Conservation (phyloP, 768 basidiomycete genomes). For the Phylloporus arenicola region DNA sequence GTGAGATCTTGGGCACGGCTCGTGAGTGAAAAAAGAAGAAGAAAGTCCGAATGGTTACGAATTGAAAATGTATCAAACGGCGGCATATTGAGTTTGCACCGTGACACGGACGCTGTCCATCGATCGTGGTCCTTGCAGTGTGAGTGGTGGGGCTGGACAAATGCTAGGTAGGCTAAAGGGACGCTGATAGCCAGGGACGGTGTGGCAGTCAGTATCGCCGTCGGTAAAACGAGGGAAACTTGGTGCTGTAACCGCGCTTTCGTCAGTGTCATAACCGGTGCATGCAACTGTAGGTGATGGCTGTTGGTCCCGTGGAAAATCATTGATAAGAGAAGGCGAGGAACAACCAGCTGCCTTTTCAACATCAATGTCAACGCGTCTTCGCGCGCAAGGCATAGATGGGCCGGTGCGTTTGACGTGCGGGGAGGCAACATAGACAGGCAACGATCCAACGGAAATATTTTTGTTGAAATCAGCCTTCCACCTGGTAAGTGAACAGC, state of each 20-base stretch:
- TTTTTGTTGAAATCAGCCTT: conserved; percentile 3
- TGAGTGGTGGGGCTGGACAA: too few relatives aligned
- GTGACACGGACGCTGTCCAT: conserved; percentile 7
- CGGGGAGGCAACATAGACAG: conserved; percentile 8
- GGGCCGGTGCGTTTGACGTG: conserved; percentile 1
- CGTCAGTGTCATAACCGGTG: too few relatives aligned
- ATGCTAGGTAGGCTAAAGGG: too few relatives aligned
- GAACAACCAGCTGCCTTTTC: conserved; percentile 12
- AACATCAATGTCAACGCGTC: conserved; percentile 4
- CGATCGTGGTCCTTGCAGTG: background rate
- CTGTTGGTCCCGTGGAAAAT: conserved; percentile 1
- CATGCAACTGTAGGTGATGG: too few relatives aligned
- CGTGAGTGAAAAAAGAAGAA: background rate
- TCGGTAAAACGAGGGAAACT: too few relatives aligned
- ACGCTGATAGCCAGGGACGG: too few relatives aligned
- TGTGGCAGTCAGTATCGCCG: too few relatives aligned
- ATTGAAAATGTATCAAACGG: conserved; percentile 3
- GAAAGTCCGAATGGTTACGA: background rate
- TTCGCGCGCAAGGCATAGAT: background rate
- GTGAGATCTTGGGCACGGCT: conserved; percentile 14
- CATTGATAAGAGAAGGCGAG: conserved; percentile 11
- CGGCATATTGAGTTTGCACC: conserved; percentile 10
- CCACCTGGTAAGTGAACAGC: background rate
- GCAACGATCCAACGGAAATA: conserved; percentile 15
- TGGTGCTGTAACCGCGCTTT: too few relatives aligned